These are phyloP conservation scores for Calonectria pseudoturangicola DNA, from an alignment of 2,329 filamentous ascomycete species.

Conservation along the genomic window DNA sequence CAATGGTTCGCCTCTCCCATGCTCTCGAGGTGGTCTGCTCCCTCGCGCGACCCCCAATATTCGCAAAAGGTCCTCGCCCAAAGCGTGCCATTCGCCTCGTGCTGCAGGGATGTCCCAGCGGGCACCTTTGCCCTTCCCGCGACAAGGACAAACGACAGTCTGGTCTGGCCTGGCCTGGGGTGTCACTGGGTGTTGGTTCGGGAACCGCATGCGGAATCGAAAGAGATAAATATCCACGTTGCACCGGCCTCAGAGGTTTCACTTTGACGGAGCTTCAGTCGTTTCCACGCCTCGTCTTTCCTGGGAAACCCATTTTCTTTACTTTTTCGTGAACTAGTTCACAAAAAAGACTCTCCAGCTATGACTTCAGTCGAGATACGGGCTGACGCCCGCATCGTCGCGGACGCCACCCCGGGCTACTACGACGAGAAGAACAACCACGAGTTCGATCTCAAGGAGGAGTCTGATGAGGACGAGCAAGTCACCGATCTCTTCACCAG, in stretches of 20 bases:
- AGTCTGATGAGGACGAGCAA: conserved; percentile 54
- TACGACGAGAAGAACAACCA: conserved; percentile 52
- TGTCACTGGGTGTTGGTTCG: conserved; percentile 7
- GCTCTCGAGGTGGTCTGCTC: conserved; percentile 9
- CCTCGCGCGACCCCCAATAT: conserved; percentile 27
- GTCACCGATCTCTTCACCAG: conserved; percentile 63
- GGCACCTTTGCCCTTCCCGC: conserved; percentile 21
- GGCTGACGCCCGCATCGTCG: conserved; percentile 2
- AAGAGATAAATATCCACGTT: conserved; percentile 33
- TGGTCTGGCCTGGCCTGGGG: neutral
- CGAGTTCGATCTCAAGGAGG: conserved; percentile 54
- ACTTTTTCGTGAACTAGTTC: neutral
- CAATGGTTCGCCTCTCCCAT: neutral
- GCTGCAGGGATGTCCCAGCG: conserved; percentile 8
- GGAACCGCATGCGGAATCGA: conserved; percentile 11
- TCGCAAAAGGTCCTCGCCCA: conserved; percentile 31
- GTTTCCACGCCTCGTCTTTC: conserved; percentile 16
- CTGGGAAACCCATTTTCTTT: neutral
- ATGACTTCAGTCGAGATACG: conserved; percentile 3
- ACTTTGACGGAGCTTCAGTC: conserved; percentile 13
- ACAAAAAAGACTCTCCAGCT: neutral
- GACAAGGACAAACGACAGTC: neutral
- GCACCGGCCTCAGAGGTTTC: conserved; percentile 9
- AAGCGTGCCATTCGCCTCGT: neutral
- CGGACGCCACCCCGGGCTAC: neutral